Percentiles rank a stretch among this genome's conserved stretches.
Evolutionary conservation across 495 filamentous ascomycete species (phyloP).

Genomic region (Daldinia childiae): DNA sequence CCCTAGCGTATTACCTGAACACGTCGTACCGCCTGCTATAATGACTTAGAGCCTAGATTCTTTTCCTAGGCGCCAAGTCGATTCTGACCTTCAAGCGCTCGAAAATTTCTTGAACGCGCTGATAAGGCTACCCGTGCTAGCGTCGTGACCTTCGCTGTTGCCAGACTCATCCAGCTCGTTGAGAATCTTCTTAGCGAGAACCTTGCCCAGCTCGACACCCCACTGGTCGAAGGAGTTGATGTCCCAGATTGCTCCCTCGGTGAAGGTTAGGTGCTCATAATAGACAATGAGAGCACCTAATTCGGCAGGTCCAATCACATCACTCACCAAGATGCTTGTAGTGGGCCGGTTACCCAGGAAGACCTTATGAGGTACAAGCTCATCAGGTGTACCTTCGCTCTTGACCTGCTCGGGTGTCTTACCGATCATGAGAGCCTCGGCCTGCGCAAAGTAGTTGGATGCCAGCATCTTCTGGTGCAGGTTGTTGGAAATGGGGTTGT

Average conservation of each 20-base stretch:
- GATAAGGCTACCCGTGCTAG: constrained; percentile 86
- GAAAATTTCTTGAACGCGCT: constrained; percentile 76
- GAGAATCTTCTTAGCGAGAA: constrained; percentile 89
- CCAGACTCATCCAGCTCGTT: constrained; percentile 78
- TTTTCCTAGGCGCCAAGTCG: constrained; percentile 7
- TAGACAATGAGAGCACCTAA: constrained; percentile 96
- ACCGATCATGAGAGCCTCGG: constrained; percentile 98
- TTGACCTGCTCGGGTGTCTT: constrained; percentile 92
- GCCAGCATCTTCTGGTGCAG: constrained; percentile 99
- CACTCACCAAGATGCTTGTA: constrained; percentile 88
- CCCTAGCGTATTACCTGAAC: constrained; percentile 9
- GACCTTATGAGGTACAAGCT: constrained; percentile 95
- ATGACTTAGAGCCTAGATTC: constrained; percentile 36
- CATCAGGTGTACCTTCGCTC: constrained; percentile 83
- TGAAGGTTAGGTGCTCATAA: constrained; percentile 98
- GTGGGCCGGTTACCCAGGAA: constrained; percentile 98
- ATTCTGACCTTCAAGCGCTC: constrained; percentile 54
- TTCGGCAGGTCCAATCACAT: constrained; percentile 90
- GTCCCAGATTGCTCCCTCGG: constrained; percentile 97
- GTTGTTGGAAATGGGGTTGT: constrained; percentile 93
- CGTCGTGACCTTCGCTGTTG: constrained; percentile 77
- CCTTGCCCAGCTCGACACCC: constrained; percentile 98
- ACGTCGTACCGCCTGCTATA: neutral
- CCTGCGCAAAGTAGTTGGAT: constrained; percentile 97
- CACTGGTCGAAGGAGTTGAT: constrained; percentile 99